Base-by-base conservation (phyloP, 2,329 filamentous ascomycete genomes). In the Hypoxylon sp. region DNA sequence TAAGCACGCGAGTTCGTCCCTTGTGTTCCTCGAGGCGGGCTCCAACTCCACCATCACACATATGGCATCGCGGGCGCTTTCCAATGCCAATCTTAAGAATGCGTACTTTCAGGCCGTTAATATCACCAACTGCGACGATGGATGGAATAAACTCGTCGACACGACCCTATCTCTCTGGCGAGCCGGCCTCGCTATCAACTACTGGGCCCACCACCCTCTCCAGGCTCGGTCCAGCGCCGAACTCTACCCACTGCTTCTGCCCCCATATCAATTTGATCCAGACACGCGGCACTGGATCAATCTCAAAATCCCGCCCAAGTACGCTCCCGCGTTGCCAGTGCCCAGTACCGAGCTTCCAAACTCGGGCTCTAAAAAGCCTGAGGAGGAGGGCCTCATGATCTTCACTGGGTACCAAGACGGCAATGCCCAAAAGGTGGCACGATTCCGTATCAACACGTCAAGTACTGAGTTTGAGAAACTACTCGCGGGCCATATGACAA, bases 401-500 rank as follows among this genome's bases (percentile, higher is more conserved):
- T 61, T 61, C 8, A 13, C 33, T 5, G 57, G 48, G 4, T 61
- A 61, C 13, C 47, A 53, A 47, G 57, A 61, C 10, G 35, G 35
- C 35, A 37, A 13, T 13, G 2, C 13, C 3, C 11, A 46, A 2
- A 50, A 35, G 13, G 14, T 29, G 3, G 35, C 57, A 10, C 57
- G 50, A 29, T 61, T 61, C 29, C 37, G 37, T 14, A 47, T 61
- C 13, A 61, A 61, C 26, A 52, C 48, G 4, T 17, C 29, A 2
- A 58, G 65, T 29, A 61, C 73, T 0, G 62, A 60, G 3, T 77
- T 72, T 46, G 56, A 71, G 44, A 8, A 46, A 5, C 53, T 70
- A 22, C 53, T 74, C 0, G 46, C 59, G 4, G 75, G 76, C 1
- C 77, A 79, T 37, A 24, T 61, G 46, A 65, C 68, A 9, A 73